Conservation (phyloP, 768 basidiomycete genomes). For the Leccinum obscurum region DNA sequence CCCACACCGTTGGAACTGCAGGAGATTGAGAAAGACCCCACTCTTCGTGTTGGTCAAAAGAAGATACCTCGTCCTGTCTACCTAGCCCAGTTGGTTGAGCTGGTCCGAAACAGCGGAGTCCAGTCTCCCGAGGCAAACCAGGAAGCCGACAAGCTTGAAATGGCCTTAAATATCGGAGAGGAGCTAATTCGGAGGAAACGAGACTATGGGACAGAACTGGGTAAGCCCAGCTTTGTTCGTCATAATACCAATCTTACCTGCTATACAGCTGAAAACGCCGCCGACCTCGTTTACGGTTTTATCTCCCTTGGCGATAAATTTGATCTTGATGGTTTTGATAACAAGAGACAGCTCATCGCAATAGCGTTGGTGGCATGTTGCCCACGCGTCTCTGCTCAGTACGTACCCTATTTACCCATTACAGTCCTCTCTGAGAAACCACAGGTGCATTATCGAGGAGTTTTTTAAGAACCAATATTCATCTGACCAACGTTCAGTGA, state of each 20-base stretch:
- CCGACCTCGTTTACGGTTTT: constrained; percentile 73
- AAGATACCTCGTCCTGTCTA: constrained; percentile 86
- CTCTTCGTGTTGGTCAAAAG: constrained; percentile 65
- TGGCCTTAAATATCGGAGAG: constrained; percentile 79
- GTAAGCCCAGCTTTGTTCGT: constrained; percentile 38
- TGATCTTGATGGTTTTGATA: constrained; percentile 77
- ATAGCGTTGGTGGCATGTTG: constrained; percentile 80
- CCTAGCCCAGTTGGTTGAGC: constrained; percentile 75
- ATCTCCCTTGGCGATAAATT: constrained; percentile 80
- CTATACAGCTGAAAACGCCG: constrained; percentile 83
- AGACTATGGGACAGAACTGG: constrained; percentile 84
- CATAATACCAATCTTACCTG: constrained; percentile 3
- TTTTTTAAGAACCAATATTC: constrained; percentile 96
- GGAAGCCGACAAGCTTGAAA: constrained; percentile 75
- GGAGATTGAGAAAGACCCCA: constrained; percentile 85
- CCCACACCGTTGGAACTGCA: constrained; percentile 80
- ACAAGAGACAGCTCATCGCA: constrained; percentile 71
- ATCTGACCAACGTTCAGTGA: constrained; percentile 76
- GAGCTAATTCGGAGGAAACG: constrained; percentile 82
- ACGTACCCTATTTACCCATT: constrained; percentile 29
- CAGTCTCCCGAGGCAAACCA: constrained; percentile 55
- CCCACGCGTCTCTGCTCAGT: constrained; percentile 82
- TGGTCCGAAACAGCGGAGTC: constrained; percentile 64
- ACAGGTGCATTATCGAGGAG: constrained; percentile 82
- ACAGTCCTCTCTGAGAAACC: constrained; percentile 5